These are phyloP conservation scores for Paratrypanosoma confusum DNA, from an alignment of 208 protist genomes.

Conservation along the genomic window DNA sequence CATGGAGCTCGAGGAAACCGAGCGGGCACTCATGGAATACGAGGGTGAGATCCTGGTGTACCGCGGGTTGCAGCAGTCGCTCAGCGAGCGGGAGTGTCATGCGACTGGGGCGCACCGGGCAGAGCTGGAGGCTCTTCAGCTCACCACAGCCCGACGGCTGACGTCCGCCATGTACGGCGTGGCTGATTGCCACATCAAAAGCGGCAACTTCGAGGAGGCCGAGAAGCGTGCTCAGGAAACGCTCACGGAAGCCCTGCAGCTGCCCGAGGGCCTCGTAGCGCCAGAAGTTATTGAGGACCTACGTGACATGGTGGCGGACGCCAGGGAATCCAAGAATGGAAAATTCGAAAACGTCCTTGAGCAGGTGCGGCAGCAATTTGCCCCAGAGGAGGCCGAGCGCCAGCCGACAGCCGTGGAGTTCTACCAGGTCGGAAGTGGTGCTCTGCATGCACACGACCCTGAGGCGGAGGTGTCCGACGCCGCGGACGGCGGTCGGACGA, in stretches of 20 bases:
- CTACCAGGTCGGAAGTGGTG: conserved; percentile 35
- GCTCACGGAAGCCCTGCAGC: conserved; percentile 43
- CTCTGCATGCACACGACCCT: no score
- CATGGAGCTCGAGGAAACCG: conserved; percentile 69
- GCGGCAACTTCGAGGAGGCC: conserved; percentile 72
- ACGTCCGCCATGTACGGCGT: conserved; percentile 61
- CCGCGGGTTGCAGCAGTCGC: conserved; percentile 42
- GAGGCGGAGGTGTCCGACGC: no score
- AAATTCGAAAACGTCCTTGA: conserved; percentile 57
- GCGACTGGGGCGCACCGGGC: no score
- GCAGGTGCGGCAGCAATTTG: conserved; percentile 62
- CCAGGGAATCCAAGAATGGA: conserved; percentile 29
- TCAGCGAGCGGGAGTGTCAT: conserved; percentile 1
- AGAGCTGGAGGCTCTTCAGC: no score
- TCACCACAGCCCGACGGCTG: conserved; percentile 20
- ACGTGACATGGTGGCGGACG: conserved; percentile 60
- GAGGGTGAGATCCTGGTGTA: conserved; percentile 75
- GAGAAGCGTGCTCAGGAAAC: conserved; percentile 52
- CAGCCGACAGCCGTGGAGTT: conserved; percentile 50
- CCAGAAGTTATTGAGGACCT: conserved; percentile 48
- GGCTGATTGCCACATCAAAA: conserved; percentile 77
- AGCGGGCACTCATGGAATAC: conserved; percentile 65
- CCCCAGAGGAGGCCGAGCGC: conserved; percentile 34
- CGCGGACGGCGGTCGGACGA: background rate
- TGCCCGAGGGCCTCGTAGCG: conserved; percentile 36